Evolutionary conservation across 129 eudicot genomes (phyloP).

Genomic region (carrot (Daucus carota)): DNA sequence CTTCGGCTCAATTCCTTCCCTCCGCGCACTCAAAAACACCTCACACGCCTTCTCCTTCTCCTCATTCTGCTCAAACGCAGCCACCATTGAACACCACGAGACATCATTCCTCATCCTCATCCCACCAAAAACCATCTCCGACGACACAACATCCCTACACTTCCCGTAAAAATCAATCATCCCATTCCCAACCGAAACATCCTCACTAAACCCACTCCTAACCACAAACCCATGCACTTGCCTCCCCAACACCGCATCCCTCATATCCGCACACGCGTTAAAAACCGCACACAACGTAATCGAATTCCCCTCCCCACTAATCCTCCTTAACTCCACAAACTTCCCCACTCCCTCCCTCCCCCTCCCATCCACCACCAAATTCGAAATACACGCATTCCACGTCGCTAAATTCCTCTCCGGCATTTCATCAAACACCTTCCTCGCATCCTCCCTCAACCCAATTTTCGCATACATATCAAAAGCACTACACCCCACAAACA

Average conservation of each 20-base stretch:
- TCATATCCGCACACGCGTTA: slow-evolving; percentile 62
- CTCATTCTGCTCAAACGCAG: slow-evolving; percentile 63
- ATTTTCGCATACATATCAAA: slow-evolving; percentile 68
- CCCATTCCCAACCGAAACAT: slow-evolving; percentile 59
- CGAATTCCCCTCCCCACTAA: slow-evolving; percentile 36
- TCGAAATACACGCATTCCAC: slow-evolving; percentile 63
- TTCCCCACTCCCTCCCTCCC: slow-evolving; percentile 27
- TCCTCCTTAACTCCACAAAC: slow-evolving; percentile 33
- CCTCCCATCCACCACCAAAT: slow-evolving; percentile 49
- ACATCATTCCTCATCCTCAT: slow-evolving; percentile 40
- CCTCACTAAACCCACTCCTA: slow-evolving; percentile 42
- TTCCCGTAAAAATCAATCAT: slow-evolving; percentile 74
- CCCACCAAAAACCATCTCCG: slow-evolving; percentile 38
- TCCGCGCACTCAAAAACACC: slow-evolving; percentile 41
- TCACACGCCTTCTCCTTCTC: slow-evolving; percentile 57
- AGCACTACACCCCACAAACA: slow-evolving; percentile 64
- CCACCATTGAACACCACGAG: slow-evolving; percentile 84
- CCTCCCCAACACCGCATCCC: slow-evolving; percentile 29
- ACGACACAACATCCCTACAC: slow-evolving; percentile 36
- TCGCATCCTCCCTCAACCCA: slow-evolving; percentile 36
- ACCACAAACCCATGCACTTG: slow-evolving; percentile 63
- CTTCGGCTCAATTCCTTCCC: slow-evolving; percentile 31
- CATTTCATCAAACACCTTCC: slow-evolving; percentile 76
- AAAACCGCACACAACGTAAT: slow-evolving; percentile 61
- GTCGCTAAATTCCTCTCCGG: slow-evolving; percentile 52